phyloP scores from a whole-genome alignment of 495 filamentous ascomycete species.

The Lasiosphaeris hirsuta region DNA sequence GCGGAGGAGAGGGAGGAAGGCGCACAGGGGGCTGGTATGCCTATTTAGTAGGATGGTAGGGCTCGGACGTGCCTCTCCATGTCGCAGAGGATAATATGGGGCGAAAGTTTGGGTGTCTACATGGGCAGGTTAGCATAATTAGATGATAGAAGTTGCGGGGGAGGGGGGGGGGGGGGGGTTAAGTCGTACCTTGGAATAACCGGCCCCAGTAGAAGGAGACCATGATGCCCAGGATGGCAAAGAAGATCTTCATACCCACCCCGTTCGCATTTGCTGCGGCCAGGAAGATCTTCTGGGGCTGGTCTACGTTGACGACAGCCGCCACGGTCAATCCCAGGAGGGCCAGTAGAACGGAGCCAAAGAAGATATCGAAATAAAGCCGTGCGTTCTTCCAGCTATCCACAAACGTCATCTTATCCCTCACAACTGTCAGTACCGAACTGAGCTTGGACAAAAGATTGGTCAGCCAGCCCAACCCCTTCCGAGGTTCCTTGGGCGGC shows the following conservation, averaged over 20 bases:
- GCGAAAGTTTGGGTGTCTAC: constrained; percentile 20
- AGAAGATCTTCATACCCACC: constrained; percentile 17
- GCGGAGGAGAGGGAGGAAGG: constrained; percentile 24
- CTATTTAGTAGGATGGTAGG: constrained; percentile 24
- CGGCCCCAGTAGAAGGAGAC: constrained; percentile 22
- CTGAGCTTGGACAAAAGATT: constrained; percentile 1
- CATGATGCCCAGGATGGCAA: constrained; percentile 18
- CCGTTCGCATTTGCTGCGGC: constrained; percentile 4
- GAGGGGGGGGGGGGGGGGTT: neutral
- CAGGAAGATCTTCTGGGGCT: constrained; percentile 14
- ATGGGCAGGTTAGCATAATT: neutral
- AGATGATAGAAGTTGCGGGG: too few relatives aligned
- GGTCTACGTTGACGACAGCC: constrained; percentile 15
- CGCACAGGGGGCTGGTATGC: constrained; percentile 26
- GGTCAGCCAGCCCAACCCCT: neutral
- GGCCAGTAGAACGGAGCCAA: constrained; percentile 12
- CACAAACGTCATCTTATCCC: constrained; percentile 10
- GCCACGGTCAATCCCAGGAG: constrained; percentile 20
- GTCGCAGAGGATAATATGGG: constrained; percentile 16
- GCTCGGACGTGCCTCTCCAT: constrained; percentile 12
- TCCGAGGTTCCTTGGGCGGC: neutral
- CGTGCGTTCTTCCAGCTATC: constrained; percentile 19
- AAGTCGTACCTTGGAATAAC: constrained; percentile 15
- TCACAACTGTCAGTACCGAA: neutral
- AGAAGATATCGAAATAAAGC: constrained; percentile 14